Evolutionary conservation across 1,284 basidiomycete species (phyloP).

Genomic region (Phaffia rhodozyma): DNA sequence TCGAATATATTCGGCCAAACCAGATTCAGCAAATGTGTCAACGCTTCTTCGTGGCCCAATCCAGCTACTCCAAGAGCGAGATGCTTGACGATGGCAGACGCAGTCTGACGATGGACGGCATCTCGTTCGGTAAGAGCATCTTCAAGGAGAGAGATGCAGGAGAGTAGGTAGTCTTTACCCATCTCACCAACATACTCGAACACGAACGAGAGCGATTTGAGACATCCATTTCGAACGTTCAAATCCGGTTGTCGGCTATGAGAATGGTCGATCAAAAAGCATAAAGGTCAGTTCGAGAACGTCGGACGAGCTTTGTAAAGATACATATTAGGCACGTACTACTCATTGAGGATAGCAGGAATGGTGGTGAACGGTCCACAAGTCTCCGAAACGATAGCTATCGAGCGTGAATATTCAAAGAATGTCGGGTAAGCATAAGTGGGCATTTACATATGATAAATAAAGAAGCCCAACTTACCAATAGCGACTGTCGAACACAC

Average conservation of each 20-base stretch:
- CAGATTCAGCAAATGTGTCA: conserved; percentile 94
- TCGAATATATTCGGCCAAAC: conserved; percentile 99
- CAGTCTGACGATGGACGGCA: conserved; percentile 94
- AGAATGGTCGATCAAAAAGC: not conserved
- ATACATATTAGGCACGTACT: conserved; percentile 57
- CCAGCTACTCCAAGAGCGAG: conserved; percentile 66
- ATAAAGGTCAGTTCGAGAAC: not conserved
- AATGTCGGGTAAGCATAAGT: not conserved
- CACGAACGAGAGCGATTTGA: conserved; percentile 95
- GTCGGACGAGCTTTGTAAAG: not conserved
- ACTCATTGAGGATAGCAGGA: conserved; percentile 96
- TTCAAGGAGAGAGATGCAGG: conserved; percentile 92
- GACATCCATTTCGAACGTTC: conserved; percentile 97
- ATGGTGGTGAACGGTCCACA: conserved; percentile 99
- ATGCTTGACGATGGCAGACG: conserved; percentile 98
- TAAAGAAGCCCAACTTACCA: conserved; percentile 34
- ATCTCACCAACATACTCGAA: conserved; percentile 99
- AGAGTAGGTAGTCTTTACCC: conserved; percentile 95
- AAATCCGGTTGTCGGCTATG: conserved; percentile 47
- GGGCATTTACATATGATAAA: not conserved
- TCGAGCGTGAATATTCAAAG: conserved; percentile 11
- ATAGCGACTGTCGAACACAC: conserved; percentile 98
- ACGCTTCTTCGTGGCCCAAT: conserved; percentile 84
- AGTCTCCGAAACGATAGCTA: conserved; percentile 84
- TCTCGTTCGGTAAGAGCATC: conserved; percentile 97